Conservation (phyloP, 768 basidiomycete species). For the Leccinum olivaceopallidum region DNA sequence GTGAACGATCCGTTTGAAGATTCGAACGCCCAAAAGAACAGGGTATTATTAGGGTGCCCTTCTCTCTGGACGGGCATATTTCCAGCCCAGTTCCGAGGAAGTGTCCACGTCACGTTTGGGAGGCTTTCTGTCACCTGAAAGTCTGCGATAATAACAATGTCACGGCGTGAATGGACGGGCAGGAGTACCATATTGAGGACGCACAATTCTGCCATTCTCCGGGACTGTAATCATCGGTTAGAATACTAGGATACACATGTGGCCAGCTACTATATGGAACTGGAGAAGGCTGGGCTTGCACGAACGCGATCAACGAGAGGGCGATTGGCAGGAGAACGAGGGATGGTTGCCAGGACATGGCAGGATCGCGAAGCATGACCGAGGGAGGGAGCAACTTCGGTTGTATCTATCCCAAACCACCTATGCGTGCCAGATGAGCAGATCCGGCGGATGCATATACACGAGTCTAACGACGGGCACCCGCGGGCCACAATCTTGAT, state of each 20-base stretch:
- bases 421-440: too few relatives aligned
- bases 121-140: slow-evolving; percentile 54
- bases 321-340: not conserved
- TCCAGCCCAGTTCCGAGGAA: slow-evolving; percentile 35
- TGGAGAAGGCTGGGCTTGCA: not conserved
- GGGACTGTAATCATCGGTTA: slow-evolving; percentile 48
- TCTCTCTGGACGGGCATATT: slow-evolving; percentile 43
- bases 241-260: slow-evolving; percentile 43
- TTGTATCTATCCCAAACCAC: too few relatives aligned
- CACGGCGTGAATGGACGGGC: not conserved
- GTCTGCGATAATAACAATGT: slow-evolving; percentile 37
- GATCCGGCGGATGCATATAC: too few relatives aligned
- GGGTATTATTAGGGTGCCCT: slow-evolving; percentile 62
- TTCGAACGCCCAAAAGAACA: slow-evolving; percentile 31
- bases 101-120: slow-evolving; percentile 57
- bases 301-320: not conserved
- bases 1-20: slow-evolving; percentile 56
- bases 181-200: slow-evolving; percentile 12
- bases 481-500: too few relatives aligned
- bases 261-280: slow-evolving; percentile 28
- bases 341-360: not conserved
- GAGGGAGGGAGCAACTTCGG: too few relatives aligned
- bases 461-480: too few relatives aligned
- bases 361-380: too few relatives aligned
- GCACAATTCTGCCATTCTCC: slow-evolving; percentile 62